Evolutionary conservation across 2,329 filamentous ascomycete genomes (phyloP), one percentile per base, ranked within the genome.

Genomic region (Colletotrichum limetticola): DNA sequence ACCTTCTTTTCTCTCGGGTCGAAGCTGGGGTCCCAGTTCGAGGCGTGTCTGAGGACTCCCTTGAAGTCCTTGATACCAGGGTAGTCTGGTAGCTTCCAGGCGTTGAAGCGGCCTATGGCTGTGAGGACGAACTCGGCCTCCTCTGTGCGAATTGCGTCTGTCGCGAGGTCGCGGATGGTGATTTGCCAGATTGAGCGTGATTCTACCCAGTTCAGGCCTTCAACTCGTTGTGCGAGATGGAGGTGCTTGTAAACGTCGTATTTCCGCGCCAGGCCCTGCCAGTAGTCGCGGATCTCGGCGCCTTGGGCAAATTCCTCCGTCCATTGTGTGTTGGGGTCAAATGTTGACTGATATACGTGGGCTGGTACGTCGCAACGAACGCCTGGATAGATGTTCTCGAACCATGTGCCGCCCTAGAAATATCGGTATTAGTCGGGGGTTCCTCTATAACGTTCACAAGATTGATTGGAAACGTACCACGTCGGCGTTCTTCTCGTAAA

Each of bases 291-390:
- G 71, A 95, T 94, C 79, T 95, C 93, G 4, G 83, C 79, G 0
- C 92, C 92, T 49, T 89, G 88, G 0, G 92, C 89, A 77, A 93
- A 94, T 72, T 91, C 86, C 76, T 93, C 90, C 0, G 86, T 87
- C 93, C 93, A 95, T 75, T 93, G 85, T 0, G 87, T 88, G 68
- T 94, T 94, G 1, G 91, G 91, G 7, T 86, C 85, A 78, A 93
- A 94, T 0, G 90, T 91, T 8, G 88, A 89, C 77, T 94, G 92
- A 76, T 94, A 94, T 24, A 92, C 91, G 78, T 93, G 91, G 0
- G 91, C 88, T 0, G 92, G 91, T 16, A 94, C 67, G 78, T 94
- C 91, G 76, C 92, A 94, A 55, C 90, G 84, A 1, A 92, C 90
- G 1, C 91, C 91, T 0, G 91, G 91, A 74, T 93, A 93, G 4